Conservation (phyloP, 2,329 filamentous ascomycete genomes). For the Paecilomyces sp. region DNA sequence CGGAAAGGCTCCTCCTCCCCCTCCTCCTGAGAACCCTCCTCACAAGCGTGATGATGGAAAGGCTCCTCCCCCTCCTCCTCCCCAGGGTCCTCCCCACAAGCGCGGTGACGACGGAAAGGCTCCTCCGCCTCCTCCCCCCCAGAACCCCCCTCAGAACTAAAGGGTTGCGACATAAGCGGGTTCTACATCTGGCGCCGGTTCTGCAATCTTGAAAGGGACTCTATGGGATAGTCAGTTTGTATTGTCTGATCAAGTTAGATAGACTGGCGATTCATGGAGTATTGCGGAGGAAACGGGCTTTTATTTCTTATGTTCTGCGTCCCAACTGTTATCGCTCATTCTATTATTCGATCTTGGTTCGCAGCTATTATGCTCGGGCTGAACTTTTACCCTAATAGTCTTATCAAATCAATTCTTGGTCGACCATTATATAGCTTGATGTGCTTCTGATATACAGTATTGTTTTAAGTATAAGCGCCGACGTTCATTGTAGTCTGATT, state of each 20-base stretch:
- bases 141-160: neutral
- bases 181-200: neutral
- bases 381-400: neutral
- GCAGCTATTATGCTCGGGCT: neutral
- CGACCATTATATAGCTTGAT: neutral
- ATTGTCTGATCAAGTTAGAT: neutral
- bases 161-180: neutral
- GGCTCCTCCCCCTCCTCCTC: too few relatives aligned
- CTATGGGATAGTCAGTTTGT: neutral
- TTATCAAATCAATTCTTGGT: neutral
- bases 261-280: neutral
- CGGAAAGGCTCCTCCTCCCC: too few relatives aligned
- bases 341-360: neutral
- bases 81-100: too few relatives aligned
- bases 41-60: too few relatives aligned
- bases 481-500: neutral
- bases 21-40: too few relatives aligned
- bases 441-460: neutral
- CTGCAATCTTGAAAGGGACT: neutral
- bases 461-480: neutral
- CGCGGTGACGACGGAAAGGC: too few relatives aligned
- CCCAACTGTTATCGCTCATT: neutral
- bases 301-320: neutral
- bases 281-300: neutral
- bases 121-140: neutral